Conservation (phyloP, 2,329 filamentous ascomycete genomes). For the Aschersonia sp. region DNA sequence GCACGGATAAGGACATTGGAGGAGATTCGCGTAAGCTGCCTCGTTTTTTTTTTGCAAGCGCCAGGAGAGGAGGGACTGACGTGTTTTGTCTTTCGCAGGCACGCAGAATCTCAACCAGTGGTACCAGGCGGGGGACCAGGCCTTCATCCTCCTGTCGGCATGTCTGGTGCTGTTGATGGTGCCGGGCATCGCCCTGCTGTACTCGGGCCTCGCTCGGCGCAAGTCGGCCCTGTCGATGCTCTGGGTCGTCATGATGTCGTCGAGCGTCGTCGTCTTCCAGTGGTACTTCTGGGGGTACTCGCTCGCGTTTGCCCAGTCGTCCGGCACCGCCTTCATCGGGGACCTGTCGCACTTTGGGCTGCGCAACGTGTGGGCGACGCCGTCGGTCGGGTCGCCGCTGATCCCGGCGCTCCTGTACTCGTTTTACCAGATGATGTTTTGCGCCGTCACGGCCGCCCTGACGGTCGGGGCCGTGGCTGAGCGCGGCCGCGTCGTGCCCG, state of each 20-base stretch:
- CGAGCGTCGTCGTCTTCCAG: constrained; percentile 85
- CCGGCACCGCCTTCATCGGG: constrained; percentile 82
- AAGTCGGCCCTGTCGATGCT: constrained; percentile 96
- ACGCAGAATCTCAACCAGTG: constrained; percentile 89
- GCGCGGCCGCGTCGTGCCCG: constrained; percentile 80
- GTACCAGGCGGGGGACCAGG: constrained; percentile 83
- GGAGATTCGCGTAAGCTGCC: constrained; percentile 60
- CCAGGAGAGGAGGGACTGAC: background rate
- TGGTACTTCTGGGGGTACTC: constrained; percentile 99
- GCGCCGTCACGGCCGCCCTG: constrained; percentile 81
- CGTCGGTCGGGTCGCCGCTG: constrained; percentile 79
- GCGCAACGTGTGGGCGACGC: constrained; percentile 65
- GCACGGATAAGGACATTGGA: constrained; percentile 48
- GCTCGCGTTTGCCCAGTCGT: constrained; percentile 71
- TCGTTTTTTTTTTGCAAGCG: background rate
- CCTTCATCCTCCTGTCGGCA: constrained; percentile 79
- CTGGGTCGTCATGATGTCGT: constrained; percentile 92
- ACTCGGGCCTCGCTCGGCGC: constrained; percentile 91
- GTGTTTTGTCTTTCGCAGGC: constrained; percentile 29
- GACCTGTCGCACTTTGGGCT: constrained; percentile 82
- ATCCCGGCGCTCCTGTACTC: constrained; percentile 84
- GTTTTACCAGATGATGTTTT: constrained; percentile 99
- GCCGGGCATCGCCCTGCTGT: constrained; percentile 91
- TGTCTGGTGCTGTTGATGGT: constrained; percentile 97
- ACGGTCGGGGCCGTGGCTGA: constrained; percentile 87